Conservation (phyloP, 1,284 basidiomycete genomes). For the Hypsizygus ulmarius region DNA sequence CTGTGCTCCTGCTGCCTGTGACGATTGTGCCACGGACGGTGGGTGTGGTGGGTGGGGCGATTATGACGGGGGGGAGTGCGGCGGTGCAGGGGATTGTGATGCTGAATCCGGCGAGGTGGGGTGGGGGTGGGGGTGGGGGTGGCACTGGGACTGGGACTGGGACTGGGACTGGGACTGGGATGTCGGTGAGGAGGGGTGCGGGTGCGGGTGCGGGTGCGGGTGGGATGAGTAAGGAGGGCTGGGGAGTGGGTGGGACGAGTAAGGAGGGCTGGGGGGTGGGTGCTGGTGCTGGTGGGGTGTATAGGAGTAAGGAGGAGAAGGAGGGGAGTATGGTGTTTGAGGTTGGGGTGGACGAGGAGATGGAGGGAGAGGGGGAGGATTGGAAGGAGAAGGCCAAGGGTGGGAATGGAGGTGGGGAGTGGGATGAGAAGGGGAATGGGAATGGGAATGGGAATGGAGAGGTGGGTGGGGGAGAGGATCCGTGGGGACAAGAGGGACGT, state of each 20-base stretch:
- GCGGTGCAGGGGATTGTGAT: constrained; percentile 84
- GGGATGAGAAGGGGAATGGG: constrained; percentile 26
- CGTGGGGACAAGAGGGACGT: constrained; percentile 10
- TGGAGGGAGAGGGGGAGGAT: constrained; percentile 29
- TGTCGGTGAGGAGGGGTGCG: constrained; percentile 77
- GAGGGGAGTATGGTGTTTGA: constrained; percentile 59
- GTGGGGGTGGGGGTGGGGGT: constrained; percentile 21
- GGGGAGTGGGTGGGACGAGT: neutral
- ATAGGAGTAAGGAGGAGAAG: constrained; percentile 36
- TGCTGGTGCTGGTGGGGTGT: constrained; percentile 28
- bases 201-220: constrained; percentile 9
- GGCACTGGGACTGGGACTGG: constrained; percentile 13
- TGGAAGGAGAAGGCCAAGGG: constrained; percentile 11
- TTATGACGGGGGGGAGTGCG: constrained; percentile 68
- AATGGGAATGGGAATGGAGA: constrained; percentile 12
- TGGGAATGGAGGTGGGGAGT: constrained; percentile 7
- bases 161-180: constrained; percentile 81
- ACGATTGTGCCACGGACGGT: constrained; percentile 92
- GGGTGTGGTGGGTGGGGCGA: constrained; percentile 75
- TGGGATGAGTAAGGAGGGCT: constrained; percentile 11
- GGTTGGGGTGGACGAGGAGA: constrained; percentile 54
- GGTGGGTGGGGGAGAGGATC: constrained; percentile 11
- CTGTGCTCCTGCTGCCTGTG: constrained; percentile 87
- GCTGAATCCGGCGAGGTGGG: constrained; percentile 86
- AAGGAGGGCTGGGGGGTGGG: constrained; percentile 8